Evolutionary conservation across 1,284 basidiomycete species (phyloP), one percentile per base, ranked within the genome.

Genomic region (Ceratobasidium sp.): DNA sequence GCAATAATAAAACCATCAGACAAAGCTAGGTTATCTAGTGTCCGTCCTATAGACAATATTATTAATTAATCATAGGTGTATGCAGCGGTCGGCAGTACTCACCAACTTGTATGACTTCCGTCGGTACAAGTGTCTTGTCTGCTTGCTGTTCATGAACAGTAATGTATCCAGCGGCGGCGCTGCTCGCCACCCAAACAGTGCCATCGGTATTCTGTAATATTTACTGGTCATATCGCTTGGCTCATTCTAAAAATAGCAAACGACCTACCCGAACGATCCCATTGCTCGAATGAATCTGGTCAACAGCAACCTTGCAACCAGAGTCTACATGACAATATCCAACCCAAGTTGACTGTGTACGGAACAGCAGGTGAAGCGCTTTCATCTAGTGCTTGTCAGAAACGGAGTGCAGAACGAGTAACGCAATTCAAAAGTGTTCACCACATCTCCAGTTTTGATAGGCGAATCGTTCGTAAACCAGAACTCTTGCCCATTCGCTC

Each of bases 401-500:
- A 80, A 63, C 20, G 68, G 15, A 58, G 64, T 37, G 15, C 39
- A 23, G 20, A 73, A 51, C 33, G 37, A 45, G 74, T 20, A 49
- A 26, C 26, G 42, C 42, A 45, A 45, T 51, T 33, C 35, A 76
- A 2, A 13, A 17, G 45, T 17, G 83, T 88, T 64, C 80, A 91
- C 91, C 56, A 85, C n/a, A n/a, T n/a, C 79, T 51, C 89, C 88
- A 11, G 85, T 82, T 81, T 90, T 91, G n/a, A 81, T 79, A n/a
- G 84, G 84, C 78, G 89, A 85, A 78, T 91, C 90, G 79, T 93
- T 93, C n/a, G 91, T 91, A 80, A 92, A 89, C 82, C 88, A 89
- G 74, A 92, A 88, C 54, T 87, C 87, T 78, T 86, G 84, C 17
- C 90, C 90, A 77, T 91, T 89, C 1, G 87, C 81, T 42, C 85